A percentile compares a stretch with the other conserved stretches of the same genome.
These are phyloP conservation scores for Colletotrichum endophyticum DNA, from an alignment of 2,329 filamentous ascomycete genomes.

Conservation along the genomic window DNA sequence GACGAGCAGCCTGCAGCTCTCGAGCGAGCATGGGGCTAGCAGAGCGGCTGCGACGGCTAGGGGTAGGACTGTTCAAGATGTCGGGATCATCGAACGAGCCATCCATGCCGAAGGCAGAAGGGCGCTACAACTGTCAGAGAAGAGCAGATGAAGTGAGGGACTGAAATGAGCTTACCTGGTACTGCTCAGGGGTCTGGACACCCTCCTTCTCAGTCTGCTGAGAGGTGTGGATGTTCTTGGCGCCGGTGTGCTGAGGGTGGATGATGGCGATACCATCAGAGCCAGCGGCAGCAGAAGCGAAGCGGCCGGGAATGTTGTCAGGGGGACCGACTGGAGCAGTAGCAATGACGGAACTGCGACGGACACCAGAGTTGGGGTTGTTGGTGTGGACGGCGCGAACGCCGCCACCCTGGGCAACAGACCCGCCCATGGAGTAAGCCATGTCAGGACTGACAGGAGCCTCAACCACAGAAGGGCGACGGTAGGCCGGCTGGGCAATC, in stretches of 20 bases:
- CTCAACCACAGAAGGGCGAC: not conserved
- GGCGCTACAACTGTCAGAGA: not conserved
- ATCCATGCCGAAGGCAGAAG: not conserved
- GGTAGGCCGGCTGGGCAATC: not conserved
- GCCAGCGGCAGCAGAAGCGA: not conserved
- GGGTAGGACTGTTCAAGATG: not conserved
- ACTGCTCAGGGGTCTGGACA: not conserved
- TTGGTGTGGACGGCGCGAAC: not conserved
- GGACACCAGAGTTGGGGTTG: not conserved
- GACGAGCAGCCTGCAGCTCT: not conserved
- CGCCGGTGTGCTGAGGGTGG: not conserved
- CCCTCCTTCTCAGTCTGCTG: not conserved
- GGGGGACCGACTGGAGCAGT: not conserved
- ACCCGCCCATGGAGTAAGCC: not conserved
- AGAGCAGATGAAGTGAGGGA: not conserved
- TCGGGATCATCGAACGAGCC: not conserved
- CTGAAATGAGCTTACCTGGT: not conserved
- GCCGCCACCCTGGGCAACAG: not conserved
- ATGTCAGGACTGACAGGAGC: not conserved
- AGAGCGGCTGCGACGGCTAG: not conserved
- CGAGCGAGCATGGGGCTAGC: not conserved
- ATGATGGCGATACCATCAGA: conserved; percentile 1
- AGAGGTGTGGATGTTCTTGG: not conserved
- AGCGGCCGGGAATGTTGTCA: not conserved
- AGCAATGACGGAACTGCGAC: not conserved